A percentile compares a stretch with the other conserved stretches of the same genome.
phyloP scores from a whole-genome alignment of 208 protist species.

The Spongospora subterranea region DNA sequence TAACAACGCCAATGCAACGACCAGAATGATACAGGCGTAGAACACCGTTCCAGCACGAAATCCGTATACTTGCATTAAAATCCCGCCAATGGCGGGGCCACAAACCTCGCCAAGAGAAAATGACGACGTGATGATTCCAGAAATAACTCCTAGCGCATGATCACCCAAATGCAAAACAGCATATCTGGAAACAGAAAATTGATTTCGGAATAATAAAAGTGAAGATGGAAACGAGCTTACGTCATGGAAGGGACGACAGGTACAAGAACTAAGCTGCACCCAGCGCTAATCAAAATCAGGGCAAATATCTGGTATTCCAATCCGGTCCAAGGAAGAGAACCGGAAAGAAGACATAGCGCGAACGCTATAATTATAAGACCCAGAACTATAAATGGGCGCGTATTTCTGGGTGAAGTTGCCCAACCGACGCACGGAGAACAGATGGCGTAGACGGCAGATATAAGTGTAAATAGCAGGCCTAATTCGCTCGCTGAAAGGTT shows the following conservation, averaged over 20 bases:
- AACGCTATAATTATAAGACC: not conserved
- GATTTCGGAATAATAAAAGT: not conserved
- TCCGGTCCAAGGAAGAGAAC: not conserved
- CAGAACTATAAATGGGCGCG: conserved; percentile 28
- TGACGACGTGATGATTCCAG: conserved; percentile 22
- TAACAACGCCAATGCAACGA: not conserved
- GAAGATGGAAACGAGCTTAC: not conserved
- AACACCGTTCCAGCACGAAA: not conserved
- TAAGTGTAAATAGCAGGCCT: conserved; percentile 32
- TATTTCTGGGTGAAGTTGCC: conserved; percentile 8
- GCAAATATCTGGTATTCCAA: not conserved
- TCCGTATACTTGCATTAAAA: conserved; percentile 29
- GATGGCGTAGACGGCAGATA: conserved; percentile 44
- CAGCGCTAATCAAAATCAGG: conserved; percentile 39
- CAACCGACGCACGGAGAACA: conserved; percentile 26
- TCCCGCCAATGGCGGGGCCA: conserved; percentile 21
- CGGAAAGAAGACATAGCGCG: conserved; percentile 34
- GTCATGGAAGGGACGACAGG: conserved; percentile 46
- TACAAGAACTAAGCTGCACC: conserved; percentile 27
- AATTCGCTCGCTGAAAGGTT: conserved; percentile 41
- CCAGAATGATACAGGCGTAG: conserved; percentile 25
- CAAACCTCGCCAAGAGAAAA: conserved; percentile 28
- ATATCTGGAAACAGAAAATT: not conserved
- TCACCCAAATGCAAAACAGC: conserved; percentile 41
- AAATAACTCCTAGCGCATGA: conserved; percentile 23